Conservation (phyloP, 2,329 filamentous ascomycete genomes). For the Claviceps digitariae region DNA sequence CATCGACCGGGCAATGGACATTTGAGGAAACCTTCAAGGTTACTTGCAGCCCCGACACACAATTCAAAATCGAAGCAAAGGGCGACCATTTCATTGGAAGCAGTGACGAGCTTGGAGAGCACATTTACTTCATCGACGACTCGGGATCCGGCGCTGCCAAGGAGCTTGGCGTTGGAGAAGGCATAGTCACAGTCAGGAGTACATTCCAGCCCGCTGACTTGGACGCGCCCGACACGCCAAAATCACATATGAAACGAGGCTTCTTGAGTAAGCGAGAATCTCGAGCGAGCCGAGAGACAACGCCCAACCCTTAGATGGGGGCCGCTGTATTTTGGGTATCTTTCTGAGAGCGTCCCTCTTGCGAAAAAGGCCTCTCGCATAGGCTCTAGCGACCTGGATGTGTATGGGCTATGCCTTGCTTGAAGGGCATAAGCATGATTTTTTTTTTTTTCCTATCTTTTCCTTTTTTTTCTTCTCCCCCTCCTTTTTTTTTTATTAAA, state of each 20-base stretch:
- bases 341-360: not conserved
- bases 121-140: constrained; percentile 85
- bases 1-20: constrained; percentile 46
- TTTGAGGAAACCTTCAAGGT: constrained; percentile 74
- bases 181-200: constrained; percentile 60
- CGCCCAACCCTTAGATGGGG: constrained; percentile 21
- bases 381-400: not conserved
- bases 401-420: not conserved
- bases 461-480: not conserved
- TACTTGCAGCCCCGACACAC: constrained; percentile 63
- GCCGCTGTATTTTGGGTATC: constrained; percentile 7
- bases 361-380: not conserved
- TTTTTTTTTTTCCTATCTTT: too few relatives aligned
- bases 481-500: not conserved
- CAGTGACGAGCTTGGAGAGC: constrained; percentile 74
- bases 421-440: not conserved
- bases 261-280: constrained; percentile 41
- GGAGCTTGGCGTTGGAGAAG: constrained; percentile 58
- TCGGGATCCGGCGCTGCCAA: constrained; percentile 54
- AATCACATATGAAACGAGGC: constrained; percentile 34
- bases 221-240: constrained; percentile 31
- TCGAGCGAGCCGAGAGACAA: constrained; percentile 29
- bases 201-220: constrained; percentile 47
- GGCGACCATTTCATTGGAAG: constrained; percentile 75
- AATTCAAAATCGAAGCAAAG: constrained; percentile 77